Evolutionary conservation across 768 basidiomycete species (phyloP), one percentile per base, ranked within the genome.

Genomic region (Fistulinella prunicolor): DNA sequence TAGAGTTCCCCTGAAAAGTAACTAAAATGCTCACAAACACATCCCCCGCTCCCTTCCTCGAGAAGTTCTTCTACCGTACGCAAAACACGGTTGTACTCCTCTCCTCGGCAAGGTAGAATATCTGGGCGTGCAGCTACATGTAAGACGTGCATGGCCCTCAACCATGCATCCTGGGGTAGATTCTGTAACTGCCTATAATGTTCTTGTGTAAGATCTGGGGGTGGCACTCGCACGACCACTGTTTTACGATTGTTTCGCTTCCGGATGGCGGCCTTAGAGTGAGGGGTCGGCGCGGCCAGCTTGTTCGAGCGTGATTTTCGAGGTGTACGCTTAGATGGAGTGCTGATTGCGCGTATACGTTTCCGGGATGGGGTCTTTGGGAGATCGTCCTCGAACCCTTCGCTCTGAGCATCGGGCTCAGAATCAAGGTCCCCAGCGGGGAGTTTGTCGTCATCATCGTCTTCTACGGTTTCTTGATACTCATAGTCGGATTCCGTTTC

Each of bases 91-190:
- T 74, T 77, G 59, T 88, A 95, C 66, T 97, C 93, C 39, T 83
- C 82, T 47, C 92, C 89, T 38, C 96, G 73, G 68, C 94, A 95
- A 4, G 94, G 94, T 34, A 99, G 69, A 21, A 81, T 76, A 55
- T 95, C 91, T 1, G 96, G 95, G 7, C 94, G 79, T 42, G 90
- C 89, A 2, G 90, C 91, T 13, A 98, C 96, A 63, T 98, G 96
- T 40, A 98, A 66, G 12, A 91, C 80, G 62, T 93, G 85, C 83
- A 95, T 89, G 6, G 91, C 86, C 9, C 92, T 78, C 45, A 93
- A 65, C 82, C 89, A 95, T 3, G 91, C 83, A 59, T 94, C 87
- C 32, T 75, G 64, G 3, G 86, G 83, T 3, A 90, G 65, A 52
- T 77, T 78, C 21, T 71, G 73, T 61, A 78, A 54, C 17, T 57